Evolutionary conservation across 2,329 filamentous ascomycete species (phyloP).

Genomic region (Aureobasidium sp.): DNA sequence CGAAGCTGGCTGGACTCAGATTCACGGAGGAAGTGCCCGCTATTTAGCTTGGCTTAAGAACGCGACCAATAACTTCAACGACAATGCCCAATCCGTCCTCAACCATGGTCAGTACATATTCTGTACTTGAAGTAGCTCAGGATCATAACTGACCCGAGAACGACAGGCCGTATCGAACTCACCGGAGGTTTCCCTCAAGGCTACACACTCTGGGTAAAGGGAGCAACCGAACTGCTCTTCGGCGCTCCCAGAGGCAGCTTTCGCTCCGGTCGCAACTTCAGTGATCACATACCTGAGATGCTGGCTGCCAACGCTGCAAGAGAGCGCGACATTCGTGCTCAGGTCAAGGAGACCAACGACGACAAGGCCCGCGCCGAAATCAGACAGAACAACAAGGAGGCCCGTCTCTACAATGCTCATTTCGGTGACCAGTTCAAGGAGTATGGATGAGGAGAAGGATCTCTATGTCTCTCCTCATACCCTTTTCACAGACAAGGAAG

Average conservation of each 20-base stretch:
- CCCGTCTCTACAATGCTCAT: no score
- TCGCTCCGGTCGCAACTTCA: neutral
- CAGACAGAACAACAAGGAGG: no score
- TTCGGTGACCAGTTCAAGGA: no score
- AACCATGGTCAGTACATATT: neutral
- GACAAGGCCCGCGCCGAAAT: neutral
- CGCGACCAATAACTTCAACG: neutral
- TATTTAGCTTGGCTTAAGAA: neutral
- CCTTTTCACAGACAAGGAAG: no score
- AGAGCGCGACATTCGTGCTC: neutral
- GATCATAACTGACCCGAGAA: neutral
- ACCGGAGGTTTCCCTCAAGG: neutral
- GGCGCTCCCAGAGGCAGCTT: neutral
- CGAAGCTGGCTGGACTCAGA: neutral
- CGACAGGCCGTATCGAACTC: neutral
- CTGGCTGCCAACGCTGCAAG: neutral
- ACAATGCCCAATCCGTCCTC: no score
- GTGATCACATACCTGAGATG: neutral
- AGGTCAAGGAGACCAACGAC: neutral
- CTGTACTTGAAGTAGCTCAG: no score
- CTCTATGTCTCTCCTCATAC: no score
- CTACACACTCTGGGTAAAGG: neutral
- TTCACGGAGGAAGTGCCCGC: neutral
- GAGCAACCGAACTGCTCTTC: neutral
- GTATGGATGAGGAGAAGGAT: no score